Conservation (phyloP, 2,329 filamentous ascomycete species). For the Aspergillus sojae region DNA sequence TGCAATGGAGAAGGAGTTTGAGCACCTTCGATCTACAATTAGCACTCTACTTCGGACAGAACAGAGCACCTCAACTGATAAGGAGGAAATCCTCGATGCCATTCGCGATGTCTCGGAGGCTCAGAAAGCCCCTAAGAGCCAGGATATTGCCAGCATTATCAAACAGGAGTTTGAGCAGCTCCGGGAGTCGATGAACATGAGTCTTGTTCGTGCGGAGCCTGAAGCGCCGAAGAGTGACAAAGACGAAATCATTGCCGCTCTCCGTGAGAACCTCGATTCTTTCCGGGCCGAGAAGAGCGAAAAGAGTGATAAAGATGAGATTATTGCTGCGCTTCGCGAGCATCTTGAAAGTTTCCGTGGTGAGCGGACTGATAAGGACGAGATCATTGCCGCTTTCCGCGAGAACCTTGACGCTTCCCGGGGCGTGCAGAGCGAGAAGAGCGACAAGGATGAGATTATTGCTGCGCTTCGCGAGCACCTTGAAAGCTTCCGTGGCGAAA, state of each 20-base stretch:
- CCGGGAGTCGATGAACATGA: slow-evolving; percentile 50
- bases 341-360: slow-evolving; percentile 24
- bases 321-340: slow-evolving; percentile 69
- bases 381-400: background rate
- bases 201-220: slow-evolving; percentile 40
- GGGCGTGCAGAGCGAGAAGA: slow-evolving; percentile 47
- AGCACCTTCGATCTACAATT: slow-evolving; percentile 76
- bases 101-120: slow-evolving; percentile 54
- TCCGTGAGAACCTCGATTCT: slow-evolving; percentile 47
- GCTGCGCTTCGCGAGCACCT: slow-evolving; percentile 62
- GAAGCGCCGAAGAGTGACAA: slow-evolving; percentile 47
- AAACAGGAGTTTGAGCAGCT: slow-evolving; percentile 65
- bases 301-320: slow-evolving; percentile 57
- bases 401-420: slow-evolving; percentile 48
- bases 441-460: slow-evolving; percentile 66
- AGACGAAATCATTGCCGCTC: slow-evolving; percentile 65
- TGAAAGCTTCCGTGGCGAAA: slow-evolving; percentile 27
- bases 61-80: slow-evolving; percentile 55
- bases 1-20: slow-evolving; percentile 78
- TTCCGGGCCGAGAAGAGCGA: slow-evolving; percentile 50
- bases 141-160: slow-evolving; percentile 47
- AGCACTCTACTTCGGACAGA: slow-evolving; percentile 68
- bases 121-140: slow-evolving; percentile 31
- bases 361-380: slow-evolving; percentile 28
- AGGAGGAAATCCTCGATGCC: slow-evolving; percentile 64